phyloP scores from a whole-genome alignment of 2,329 filamentous ascomycete species.

The Fusarium cicatricum region DNA sequence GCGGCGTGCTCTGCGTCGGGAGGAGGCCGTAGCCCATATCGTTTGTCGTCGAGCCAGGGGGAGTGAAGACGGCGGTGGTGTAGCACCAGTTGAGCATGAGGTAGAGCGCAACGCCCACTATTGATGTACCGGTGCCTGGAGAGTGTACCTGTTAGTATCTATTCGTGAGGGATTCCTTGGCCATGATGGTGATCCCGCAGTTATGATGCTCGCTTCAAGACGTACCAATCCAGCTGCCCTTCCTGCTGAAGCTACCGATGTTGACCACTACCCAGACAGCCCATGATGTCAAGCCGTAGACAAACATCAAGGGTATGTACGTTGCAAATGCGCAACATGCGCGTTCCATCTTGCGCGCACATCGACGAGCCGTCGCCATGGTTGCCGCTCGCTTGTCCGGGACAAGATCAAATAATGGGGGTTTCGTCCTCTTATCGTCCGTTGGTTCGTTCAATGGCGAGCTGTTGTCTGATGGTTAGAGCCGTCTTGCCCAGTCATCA shows the following conservation, averaged over 20 bases:
- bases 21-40: constrained; percentile 79
- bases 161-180: background rate
- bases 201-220: background rate
- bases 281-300: constrained; percentile 93
- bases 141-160: constrained; percentile 11
- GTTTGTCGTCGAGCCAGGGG: constrained; percentile 77
- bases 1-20: constrained; percentile 71
- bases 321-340: constrained; percentile 81
- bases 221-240: constrained; percentile 66
- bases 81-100: constrained; percentile 86
- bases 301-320: constrained; percentile 88
- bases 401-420: background rate
- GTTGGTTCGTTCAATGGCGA: background rate
- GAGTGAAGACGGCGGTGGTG: constrained; percentile 90
- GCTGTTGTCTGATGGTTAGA: constrained; percentile 3
- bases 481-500: constrained; percentile 22
- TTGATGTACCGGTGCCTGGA: constrained; percentile 63
- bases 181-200: background rate
- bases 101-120: constrained; percentile 76
- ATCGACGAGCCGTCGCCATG: constrained; percentile 63
- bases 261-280: constrained; percentile 85
- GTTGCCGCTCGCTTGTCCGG: constrained; percentile 5
- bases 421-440: constrained; percentile 3
- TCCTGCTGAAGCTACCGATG: constrained; percentile 68
- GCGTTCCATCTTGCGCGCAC: constrained; percentile 77